A percentile compares a stretch with the other conserved stretches of the same genome.
phyloP scores from a whole-genome alignment of 192 early-diverging fungal species.

The Linnemannia exigua region DNA sequence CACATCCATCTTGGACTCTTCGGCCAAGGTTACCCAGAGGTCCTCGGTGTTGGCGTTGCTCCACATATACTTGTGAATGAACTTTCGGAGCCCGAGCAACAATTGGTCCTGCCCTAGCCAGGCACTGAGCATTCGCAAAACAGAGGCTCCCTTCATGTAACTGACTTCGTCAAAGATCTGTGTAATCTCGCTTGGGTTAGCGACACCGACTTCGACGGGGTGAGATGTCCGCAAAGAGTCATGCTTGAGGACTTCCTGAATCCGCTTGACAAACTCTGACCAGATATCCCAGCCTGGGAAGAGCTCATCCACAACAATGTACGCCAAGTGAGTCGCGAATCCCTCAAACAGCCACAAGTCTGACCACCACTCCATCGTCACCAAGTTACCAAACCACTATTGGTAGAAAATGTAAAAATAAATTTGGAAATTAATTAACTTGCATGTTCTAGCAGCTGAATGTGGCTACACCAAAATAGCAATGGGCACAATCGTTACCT shows the following conservation, averaged over 20 bases:
- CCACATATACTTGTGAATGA: slow-evolving; percentile 79
- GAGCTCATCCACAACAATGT: slow-evolving; percentile 77
- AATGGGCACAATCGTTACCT: slow-evolving; percentile 5
- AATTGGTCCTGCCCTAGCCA: slow-evolving; percentile 67
- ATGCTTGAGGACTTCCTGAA: slow-evolving; percentile 80
- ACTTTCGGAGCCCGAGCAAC: slow-evolving; percentile 65
- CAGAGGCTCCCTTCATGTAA: slow-evolving; percentile 86
- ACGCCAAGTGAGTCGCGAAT: slow-evolving; percentile 62
- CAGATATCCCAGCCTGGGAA: slow-evolving; percentile 88
- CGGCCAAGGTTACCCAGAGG: slow-evolving; percentile 78
- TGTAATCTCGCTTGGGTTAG: slow-evolving; percentile 76
- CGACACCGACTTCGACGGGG: slow-evolving; percentile 85
- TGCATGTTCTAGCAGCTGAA: background rate
- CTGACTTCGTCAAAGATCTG: slow-evolving; percentile 92
- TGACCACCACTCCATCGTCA: slow-evolving; percentile 65
- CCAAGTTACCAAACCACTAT: slow-evolving; percentile 64
- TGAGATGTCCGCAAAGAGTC: slow-evolving; percentile 86
- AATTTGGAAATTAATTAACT: background rate
- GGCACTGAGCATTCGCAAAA: slow-evolving; percentile 86
- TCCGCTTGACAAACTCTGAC: slow-evolving; percentile 76
- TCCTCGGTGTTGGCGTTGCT: slow-evolving; percentile 81
- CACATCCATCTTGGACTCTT: slow-evolving; percentile 75
- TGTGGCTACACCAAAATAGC: background rate
- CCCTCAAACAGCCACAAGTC: slow-evolving; percentile 65
- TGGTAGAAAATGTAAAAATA: background rate